Evolutionary conservation across 108 stramenopile species (phyloP).

Genomic region (Cylindrotheca closterium): DNA sequence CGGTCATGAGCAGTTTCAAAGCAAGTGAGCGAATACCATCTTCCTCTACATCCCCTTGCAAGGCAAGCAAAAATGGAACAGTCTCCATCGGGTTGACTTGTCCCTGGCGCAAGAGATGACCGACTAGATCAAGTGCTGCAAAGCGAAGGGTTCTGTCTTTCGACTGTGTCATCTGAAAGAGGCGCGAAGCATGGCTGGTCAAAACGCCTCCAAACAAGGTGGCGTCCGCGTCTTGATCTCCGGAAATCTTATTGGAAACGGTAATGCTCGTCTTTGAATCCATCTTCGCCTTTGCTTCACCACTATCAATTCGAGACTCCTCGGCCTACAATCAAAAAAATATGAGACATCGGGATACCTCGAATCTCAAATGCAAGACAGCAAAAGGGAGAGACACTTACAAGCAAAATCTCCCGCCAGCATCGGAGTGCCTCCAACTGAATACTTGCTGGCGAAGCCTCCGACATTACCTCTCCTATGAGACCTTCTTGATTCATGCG

Average conservation of each 20-base stretch:
- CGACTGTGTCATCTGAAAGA: slow-evolving; percentile 70
- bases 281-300: slow-evolving; percentile 76
- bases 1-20: slow-evolving; percentile 62
- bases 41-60: slow-evolving; percentile 85
- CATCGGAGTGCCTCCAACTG: slow-evolving; percentile 72
- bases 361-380: background rate
- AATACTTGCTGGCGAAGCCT: slow-evolving; percentile 41
- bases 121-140: slow-evolving; percentile 72
- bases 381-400: slow-evolving; percentile 10
- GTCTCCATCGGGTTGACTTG: slow-evolving; percentile 88
- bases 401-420: slow-evolving; percentile 77
- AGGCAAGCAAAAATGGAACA: slow-evolving; percentile 76
- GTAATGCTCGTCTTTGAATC: slow-evolving; percentile 63
- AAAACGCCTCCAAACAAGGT: slow-evolving; percentile 80
- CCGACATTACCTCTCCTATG: slow-evolving; percentile 55
- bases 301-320: slow-evolving; percentile 80
- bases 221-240: slow-evolving; percentile 88
- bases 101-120: slow-evolving; percentile 87
- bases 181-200: slow-evolving; percentile 65
- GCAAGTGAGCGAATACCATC: slow-evolving; percentile 67
- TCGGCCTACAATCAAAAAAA: slow-evolving; percentile 37
- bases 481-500: slow-evolving; percentile 67
- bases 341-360: background rate
- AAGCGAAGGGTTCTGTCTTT: slow-evolving; percentile 56
- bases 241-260: slow-evolving; percentile 73